Conservation (phyloP, 805 yeast genomes). For the Nakazawaea sp. region DNA sequence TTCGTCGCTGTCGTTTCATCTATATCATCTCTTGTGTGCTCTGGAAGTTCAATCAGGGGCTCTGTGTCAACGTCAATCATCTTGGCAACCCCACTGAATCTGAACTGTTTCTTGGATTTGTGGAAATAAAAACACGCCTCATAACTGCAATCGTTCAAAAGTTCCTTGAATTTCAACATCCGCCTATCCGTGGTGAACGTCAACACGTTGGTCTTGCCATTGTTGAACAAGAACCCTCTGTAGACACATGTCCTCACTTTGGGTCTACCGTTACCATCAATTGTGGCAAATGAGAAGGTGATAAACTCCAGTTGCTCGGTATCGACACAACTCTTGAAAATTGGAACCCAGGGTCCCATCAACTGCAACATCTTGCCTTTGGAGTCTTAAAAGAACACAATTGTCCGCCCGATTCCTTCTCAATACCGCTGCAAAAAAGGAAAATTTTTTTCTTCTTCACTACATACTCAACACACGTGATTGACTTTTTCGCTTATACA, state of each 20-base stretch:
- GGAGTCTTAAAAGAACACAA: no score
- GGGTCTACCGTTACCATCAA: constrained; percentile 48
- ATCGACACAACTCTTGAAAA: constrained; percentile 46
- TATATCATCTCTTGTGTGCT: neutral
- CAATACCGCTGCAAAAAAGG: no score
- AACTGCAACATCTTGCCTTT: constrained; percentile 5
- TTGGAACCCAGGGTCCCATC: constrained; percentile 76
- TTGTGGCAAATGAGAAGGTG: constrained; percentile 63
- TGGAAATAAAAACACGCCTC: constrained; percentile 77
- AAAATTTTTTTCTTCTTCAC: no score
- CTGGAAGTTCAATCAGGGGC: constrained; percentile 14
- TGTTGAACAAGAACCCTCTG: constrained; percentile 71
- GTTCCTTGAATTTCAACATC: constrained; percentile 53
- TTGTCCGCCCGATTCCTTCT: no score
- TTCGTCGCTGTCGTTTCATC: neutral
- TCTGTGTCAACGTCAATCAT: constrained; percentile 24
- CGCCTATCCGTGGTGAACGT: constrained; percentile 69
- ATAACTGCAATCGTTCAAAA: constrained; percentile 43
- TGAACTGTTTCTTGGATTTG: constrained; percentile 55
- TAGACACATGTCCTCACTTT: constrained; percentile 62
- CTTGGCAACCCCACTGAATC: constrained; percentile 64
- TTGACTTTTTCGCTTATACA: no score
- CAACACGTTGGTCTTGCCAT: constrained; percentile 57
- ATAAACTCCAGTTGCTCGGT: constrained; percentile 47
- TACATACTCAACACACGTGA: no score